Percentiles rank a stretch among this genome's conserved stretches.
phyloP scores from a whole-genome alignment of 768 basidiomycete genomes.

The Kwoniella pini region DNA sequence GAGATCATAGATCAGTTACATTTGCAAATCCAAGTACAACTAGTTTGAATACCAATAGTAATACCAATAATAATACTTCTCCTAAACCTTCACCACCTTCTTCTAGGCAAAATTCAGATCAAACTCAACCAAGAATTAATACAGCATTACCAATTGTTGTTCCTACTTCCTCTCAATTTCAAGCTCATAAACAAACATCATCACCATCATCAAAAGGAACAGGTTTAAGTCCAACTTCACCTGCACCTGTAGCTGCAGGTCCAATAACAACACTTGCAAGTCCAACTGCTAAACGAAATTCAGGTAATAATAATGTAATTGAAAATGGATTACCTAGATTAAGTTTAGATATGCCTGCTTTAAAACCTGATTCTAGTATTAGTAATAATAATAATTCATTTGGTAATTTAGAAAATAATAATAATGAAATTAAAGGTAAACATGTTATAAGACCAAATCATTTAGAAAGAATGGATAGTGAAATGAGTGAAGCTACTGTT shows the following conservation, averaged over 20 bases:
- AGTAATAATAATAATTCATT: not conserved
- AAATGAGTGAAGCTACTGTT: slow-evolving; percentile 23
- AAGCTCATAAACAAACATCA: not conserved
- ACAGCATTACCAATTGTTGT: not conserved
- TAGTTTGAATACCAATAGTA: not conserved
- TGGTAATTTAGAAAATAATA: not conserved
- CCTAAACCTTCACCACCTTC: slow-evolving; percentile 8
- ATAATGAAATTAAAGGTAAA: slow-evolving; percentile 1
- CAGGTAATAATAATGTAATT: not conserved
- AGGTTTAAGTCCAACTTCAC: slow-evolving; percentile 18
- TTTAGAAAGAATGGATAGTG: slow-evolving; percentile 20
- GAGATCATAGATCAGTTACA: slow-evolving; percentile 12
- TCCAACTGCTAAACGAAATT: slow-evolving; percentile 1
- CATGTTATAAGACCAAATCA: slow-evolving; percentile 1
- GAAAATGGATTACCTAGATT: slow-evolving; percentile 26
- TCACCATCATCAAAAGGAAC: not conserved
- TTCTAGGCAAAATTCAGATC: not conserved
- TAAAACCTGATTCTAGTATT: slow-evolving; percentile 21
- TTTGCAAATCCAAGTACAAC: slow-evolving; percentile 9
- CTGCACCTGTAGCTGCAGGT: slow-evolving; percentile 23
- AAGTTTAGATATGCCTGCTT: slow-evolving; percentile 38
- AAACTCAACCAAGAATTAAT: not conserved
- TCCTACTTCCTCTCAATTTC: not conserved
- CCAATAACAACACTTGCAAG: slow-evolving; percentile 32
- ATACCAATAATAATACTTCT: not conserved